Conservation (phyloP, 2,329 filamentous ascomycete species). For the Pyrenophora tritici-repentis region DNA sequence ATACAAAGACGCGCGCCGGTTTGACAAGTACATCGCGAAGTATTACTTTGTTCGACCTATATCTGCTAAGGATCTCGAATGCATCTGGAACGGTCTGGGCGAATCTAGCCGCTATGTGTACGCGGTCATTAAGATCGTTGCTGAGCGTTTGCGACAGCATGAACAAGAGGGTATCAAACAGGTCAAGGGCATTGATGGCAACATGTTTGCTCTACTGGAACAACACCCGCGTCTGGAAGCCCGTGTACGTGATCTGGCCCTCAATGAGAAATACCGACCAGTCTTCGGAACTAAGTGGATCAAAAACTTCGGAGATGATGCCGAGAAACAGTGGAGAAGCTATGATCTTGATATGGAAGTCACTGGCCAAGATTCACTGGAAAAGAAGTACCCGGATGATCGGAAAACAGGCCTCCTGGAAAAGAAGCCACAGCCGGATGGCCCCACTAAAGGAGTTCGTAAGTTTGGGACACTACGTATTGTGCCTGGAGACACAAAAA, state of each 20-base stretch:
- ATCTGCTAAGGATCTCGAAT: slow-evolving; percentile 18
- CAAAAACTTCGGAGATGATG: background rate
- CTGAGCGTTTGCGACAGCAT: background rate
- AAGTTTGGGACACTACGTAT: background rate
- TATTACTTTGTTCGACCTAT: slow-evolving; percentile 22
- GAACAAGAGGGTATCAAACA: background rate
- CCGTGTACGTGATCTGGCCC: slow-evolving; percentile 11
- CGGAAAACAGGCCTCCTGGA: too few relatives aligned
- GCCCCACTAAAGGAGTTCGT: background rate
- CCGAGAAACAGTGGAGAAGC: background rate
- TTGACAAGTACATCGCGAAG: slow-evolving; percentile 21
- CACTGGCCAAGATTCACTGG: background rate
- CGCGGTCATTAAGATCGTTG: slow-evolving; percentile 21
- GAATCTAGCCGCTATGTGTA: slow-evolving; percentile 26
- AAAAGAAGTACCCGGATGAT: background rate
- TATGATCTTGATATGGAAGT: background rate
- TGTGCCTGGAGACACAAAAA: background rate
- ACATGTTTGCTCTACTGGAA: slow-evolving; percentile 15
- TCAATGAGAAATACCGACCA: slow-evolving; percentile 18
- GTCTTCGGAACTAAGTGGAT: slow-evolving; percentile 17
- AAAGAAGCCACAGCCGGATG: background rate
- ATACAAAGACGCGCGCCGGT: slow-evolving; percentile 22
- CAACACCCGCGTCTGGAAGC: slow-evolving; percentile 8
- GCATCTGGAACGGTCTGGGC: slow-evolving; percentile 29
- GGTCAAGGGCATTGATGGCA: background rate